Evolutionary conservation across 768 basidiomycete species (phyloP).

Genomic region (Lentinula boryana): DNA sequence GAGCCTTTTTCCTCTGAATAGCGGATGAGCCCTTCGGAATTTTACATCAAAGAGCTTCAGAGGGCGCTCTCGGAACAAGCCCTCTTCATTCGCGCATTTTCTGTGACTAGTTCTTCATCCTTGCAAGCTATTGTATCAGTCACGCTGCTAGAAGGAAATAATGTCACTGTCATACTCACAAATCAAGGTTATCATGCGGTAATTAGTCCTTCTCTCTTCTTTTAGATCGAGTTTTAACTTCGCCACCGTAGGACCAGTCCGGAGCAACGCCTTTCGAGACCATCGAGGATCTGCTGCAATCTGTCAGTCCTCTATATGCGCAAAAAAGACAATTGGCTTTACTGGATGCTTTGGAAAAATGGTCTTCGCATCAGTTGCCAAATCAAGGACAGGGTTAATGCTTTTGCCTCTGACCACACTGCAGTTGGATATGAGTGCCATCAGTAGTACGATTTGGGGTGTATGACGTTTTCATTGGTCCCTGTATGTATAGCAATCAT

Average conservation of each 20-base stretch:
- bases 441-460: background rate
- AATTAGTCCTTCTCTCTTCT: conserved; percentile 10
- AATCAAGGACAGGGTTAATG: background rate
- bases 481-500: background rate
- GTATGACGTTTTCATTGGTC: background rate
- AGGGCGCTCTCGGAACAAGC: conserved; percentile 53
- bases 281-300: conserved; percentile 51
- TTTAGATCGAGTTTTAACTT: background rate
- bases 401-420: background rate
- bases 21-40: background rate
- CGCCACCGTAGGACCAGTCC: background rate
- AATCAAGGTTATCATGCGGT: conserved; percentile 52
- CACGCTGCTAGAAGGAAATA: conserved; percentile 49
- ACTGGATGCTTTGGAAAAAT: conserved; percentile 34
- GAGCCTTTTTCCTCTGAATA: background rate
- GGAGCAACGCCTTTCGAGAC: conserved; percentile 41
- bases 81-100: conserved; percentile 47
- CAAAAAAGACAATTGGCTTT: conserved; percentile 35
- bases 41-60: conserved; percentile 38
- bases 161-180: conserved; percentile 40
- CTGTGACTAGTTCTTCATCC: conserved; percentile 29
- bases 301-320: conserved; percentile 49
- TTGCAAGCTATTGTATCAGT: conserved; percentile 49
- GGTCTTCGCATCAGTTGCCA: background rate
- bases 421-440: background rate